Evolutionary conservation across 768 basidiomycete genomes (phyloP).

Genomic region (Galerina marginata): DNA sequence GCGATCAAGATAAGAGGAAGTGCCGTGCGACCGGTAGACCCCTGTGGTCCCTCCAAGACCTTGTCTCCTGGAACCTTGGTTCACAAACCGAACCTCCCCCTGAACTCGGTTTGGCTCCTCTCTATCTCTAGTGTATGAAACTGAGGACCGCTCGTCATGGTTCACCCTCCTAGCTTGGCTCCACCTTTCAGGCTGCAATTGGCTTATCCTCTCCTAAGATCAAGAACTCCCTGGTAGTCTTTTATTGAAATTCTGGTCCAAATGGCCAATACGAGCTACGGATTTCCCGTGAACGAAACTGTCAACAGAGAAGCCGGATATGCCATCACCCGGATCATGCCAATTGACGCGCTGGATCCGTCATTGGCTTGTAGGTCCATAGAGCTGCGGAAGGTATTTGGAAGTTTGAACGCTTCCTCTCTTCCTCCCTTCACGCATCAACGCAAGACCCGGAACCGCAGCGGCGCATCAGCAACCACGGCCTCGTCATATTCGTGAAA

Average conservation of each 20-base stretch:
- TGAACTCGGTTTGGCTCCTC: neutral
- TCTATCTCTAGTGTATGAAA: neutral
- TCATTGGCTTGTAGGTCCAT: neutral
- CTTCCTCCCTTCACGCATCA: neutral
- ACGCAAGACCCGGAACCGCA: slow-evolving; percentile 4
- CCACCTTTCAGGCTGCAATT: neutral
- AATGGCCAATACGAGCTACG: too few species aligned
- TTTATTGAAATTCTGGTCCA: too few species aligned
- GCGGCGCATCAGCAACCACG: neutral
- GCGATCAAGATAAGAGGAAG: too few species aligned
- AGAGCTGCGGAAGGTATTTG: slow-evolving; percentile 1
- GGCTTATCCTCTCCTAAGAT: too few species aligned
- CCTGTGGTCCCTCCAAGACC: neutral
- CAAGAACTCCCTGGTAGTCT: too few species aligned
- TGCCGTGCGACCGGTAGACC: too few species aligned
- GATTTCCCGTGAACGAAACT: too few species aligned
- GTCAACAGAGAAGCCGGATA: too few species aligned
- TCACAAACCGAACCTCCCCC: neutral
- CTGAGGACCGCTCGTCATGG: neutral
- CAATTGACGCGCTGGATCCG: too few species aligned
- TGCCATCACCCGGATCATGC: too few species aligned
- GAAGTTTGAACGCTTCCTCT: neutral
- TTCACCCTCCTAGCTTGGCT: too few species aligned
- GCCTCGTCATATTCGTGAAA: neutral
- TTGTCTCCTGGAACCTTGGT: neutral